Base-by-base conservation (phyloP, 371 early-diverging fungal genomes). In the Actinomucor elegans region DNA sequence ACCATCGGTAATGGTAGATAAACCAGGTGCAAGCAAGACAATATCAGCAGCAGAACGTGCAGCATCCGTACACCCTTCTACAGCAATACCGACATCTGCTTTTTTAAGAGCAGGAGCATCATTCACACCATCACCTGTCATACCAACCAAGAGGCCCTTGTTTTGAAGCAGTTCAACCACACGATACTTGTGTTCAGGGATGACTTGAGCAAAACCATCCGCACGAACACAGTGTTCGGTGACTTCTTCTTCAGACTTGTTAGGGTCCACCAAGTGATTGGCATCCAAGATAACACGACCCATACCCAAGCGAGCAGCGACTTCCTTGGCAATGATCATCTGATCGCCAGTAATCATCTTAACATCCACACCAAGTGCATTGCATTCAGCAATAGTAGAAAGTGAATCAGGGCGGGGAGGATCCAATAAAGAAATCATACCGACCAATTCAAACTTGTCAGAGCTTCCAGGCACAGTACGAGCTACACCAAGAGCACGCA, bases 291-390 rank as follows among this genome's bases (percentile, higher is more conserved):
- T 82, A 32, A 74, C 66, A 51, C 73, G 70, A 47, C 83, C 83
- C 84, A 85, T 79, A 44, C 75, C 75, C 17, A 84, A 72, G 57
- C 83, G 71, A 44, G 75, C 77, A 44, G 89, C 90, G 26, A 91
- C 83, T 55, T 92, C 83, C 66, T 84, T 85, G 34, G 93, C 92
- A 62, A 94, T 91, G 33, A 91, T 86, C 17, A 87, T 74, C 66
- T 92, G 93, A 64, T 92, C 93, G 55, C 94, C 96, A 17, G 94
- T 94, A 60, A 94, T 90, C 93, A 95, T 94, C 69, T 92, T 85
- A 60, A 94, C 92, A 54, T 84, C 67, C 52, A 95, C 87, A 46
- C 94, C 94, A 42, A 89, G 87, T 20, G 66, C 67, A 44, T 87
- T 79, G 52, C 91, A 89, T 35, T 87, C 85, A 47, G 80, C 78